These are phyloP conservation scores for Alternaria brassicae DNA, from an alignment of 2,329 filamentous ascomycete genomes.

Conservation along the genomic window DNA sequence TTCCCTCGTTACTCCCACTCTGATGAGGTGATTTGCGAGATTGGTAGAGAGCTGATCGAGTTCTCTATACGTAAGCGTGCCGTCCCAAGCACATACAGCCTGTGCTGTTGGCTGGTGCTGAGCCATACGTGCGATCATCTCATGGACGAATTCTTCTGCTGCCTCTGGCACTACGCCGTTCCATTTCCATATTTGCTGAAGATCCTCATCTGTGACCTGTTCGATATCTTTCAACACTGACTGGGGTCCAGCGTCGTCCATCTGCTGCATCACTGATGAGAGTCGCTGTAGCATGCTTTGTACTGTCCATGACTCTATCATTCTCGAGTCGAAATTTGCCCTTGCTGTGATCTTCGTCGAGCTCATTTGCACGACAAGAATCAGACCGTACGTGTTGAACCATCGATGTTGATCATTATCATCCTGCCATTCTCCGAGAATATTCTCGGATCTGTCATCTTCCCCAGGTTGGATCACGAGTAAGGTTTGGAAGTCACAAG, in stretches of 20 bases:
- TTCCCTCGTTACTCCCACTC: slow-evolving; percentile 11
- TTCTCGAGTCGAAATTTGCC: neutral
- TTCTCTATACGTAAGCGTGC: slow-evolving; percentile 19
- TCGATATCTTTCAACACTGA: neutral
- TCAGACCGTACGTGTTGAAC: neutral
- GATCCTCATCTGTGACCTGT: neutral
- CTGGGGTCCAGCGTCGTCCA: too few species aligned
- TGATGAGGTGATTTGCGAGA: slow-evolving; percentile 13
- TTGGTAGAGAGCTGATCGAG: slow-evolving; percentile 13
- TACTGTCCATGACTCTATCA: neutral
- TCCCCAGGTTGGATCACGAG: neutral
- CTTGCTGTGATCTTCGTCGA: too few species aligned
- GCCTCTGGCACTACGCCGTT: neutral
- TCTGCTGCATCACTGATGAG: too few species aligned
- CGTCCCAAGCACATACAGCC: slow-evolving; percentile 27
- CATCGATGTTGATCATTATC: neutral
- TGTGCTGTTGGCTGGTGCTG: slow-evolving; percentile 9
- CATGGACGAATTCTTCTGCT: neutral
- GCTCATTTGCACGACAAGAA: neutral
- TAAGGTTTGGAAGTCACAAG: neutral
- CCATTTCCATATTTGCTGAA: neutral
- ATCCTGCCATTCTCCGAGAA: neutral
- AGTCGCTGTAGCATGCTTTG: neutral
- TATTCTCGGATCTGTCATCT: neutral
- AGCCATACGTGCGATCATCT: neutral